phyloP scores from a whole-genome alignment of 305 asterid genomes.

The Fraxinus baroniana region DNA sequence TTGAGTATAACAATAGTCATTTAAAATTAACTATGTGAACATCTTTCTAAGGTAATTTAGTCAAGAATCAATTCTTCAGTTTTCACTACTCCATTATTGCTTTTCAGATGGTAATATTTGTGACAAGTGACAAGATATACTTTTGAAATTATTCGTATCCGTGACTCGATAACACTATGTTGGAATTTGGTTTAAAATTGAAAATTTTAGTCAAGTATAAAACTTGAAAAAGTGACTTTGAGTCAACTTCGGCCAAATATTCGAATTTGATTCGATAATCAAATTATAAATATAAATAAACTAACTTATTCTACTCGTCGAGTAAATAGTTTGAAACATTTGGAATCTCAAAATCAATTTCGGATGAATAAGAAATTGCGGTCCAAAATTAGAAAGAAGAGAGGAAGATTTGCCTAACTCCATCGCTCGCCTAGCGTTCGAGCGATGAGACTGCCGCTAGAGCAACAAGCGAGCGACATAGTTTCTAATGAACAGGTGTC shows the following conservation, averaged over 20 bases:
- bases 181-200: background rate
- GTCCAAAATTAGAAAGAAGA: background rate
- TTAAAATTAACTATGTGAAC: background rate
- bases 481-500: no score
- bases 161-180: background rate
- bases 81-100: background rate
- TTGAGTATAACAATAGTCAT: background rate
- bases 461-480: no score
- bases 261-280: no score
- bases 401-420: background rate
- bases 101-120: background rate
- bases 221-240: background rate
- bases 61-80: background rate
- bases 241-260: background rate
- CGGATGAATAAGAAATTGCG: no score
- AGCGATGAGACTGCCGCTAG: no score
- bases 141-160: background rate
- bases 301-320: no score
- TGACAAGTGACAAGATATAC: background rate
- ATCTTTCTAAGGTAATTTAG: background rate
- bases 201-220: background rate
- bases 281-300: no score
- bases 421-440: background rate
- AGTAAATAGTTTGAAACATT: no score
- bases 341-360: background rate